Base-by-base conservation (phyloP, 805 yeast species). In the Starmerella khaoyaiensis region DNA sequence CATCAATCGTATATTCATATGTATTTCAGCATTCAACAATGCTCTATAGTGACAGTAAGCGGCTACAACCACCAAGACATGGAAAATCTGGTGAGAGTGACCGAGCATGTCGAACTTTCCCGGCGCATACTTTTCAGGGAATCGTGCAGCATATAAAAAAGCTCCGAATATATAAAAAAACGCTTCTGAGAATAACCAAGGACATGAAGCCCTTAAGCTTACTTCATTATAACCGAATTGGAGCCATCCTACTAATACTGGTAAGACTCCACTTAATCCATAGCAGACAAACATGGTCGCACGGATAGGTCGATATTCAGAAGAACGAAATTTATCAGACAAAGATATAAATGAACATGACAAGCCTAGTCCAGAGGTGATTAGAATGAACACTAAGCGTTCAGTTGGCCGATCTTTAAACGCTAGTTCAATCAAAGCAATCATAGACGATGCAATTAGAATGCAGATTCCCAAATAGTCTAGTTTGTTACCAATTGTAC, bases 61-160 rank as follows among this genome's bases (percentile, higher is more conserved):
- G 67, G 93, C 93, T 10, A 74, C 47, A 0, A 81, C 84, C 6
- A 82, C 93, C 49, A 79, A 56, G 8, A 78, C 57, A 55, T 82
- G 94, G 53, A 83, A 82, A 8, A 83, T 67, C 53, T 83, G 94
- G 55, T 83, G 95, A 5, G 93, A 78, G 47, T 79, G 79, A 1
- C 93, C 93, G 57, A 71, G 66, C 9, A 71, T 50, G 48, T 82
- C 94, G 53, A 68, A 79, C 16, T 41, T 55, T 0, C 84, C 84
- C 0, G 82, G 81, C 4, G 46, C 47, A 28, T 64, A 61, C 33
- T 79, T 63, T 53, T 84, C 96, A 0, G 96, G 96, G 23, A 79
- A 56, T 42, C 95, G 64, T 18, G 66, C 55, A 0, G 93, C 94
- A 55, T 84, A 84, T 36, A 86, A 56, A 2, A 66, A 63, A 0